phyloP scores from a whole-genome alignment of 2,329 filamentous ascomycete species.

The Aureobasidium lini region DNA sequence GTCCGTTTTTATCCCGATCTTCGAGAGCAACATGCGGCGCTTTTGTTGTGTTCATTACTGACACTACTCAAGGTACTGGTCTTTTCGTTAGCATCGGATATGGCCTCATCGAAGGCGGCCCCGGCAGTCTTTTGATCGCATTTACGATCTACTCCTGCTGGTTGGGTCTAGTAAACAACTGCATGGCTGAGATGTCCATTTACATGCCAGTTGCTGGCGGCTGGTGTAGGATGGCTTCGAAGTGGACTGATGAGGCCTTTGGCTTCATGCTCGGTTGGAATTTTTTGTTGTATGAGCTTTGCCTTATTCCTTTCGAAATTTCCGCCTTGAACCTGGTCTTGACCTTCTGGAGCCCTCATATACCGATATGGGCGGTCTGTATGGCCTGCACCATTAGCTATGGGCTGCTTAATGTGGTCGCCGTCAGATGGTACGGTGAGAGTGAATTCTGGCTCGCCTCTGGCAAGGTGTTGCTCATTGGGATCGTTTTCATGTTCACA shows the following conservation, averaged over 20 bases:
- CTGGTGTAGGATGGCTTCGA: slow-evolving; percentile 54
- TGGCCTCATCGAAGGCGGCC: slow-evolving; percentile 44
- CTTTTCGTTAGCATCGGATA: slow-evolving; percentile 44
- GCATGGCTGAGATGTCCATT: slow-evolving; percentile 56
- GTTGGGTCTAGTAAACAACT: slow-evolving; percentile 56
- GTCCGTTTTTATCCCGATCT: too few relatives aligned
- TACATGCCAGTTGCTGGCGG: slow-evolving; percentile 55
- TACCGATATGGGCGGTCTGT: slow-evolving; percentile 29
- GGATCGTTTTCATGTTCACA: slow-evolving; percentile 30
- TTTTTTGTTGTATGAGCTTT: slow-evolving; percentile 41
- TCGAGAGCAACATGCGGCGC: too few relatives aligned
- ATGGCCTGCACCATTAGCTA: not conserved
- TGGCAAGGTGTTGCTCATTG: slow-evolving; percentile 29
- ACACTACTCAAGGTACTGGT: slow-evolving; percentile 20
- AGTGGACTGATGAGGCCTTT: slow-evolving; percentile 54
- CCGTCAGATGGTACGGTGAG: slow-evolving; percentile 39
- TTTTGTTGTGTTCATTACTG: too few relatives aligned
- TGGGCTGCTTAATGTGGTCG: slow-evolving; percentile 34
- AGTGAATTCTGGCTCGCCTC: slow-evolving; percentile 41
- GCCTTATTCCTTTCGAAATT: slow-evolving; percentile 42
- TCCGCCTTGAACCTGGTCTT: slow-evolving; percentile 33
- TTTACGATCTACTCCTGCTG: slow-evolving; percentile 50
- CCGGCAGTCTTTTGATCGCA: slow-evolving; percentile 49
- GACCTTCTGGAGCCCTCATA: slow-evolving; percentile 41
- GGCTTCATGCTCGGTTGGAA: slow-evolving; percentile 49